These are phyloP conservation scores for Phytophthora tubulina DNA, from an alignment of 352 stramenopile species.

Conservation along the genomic window DNA sequence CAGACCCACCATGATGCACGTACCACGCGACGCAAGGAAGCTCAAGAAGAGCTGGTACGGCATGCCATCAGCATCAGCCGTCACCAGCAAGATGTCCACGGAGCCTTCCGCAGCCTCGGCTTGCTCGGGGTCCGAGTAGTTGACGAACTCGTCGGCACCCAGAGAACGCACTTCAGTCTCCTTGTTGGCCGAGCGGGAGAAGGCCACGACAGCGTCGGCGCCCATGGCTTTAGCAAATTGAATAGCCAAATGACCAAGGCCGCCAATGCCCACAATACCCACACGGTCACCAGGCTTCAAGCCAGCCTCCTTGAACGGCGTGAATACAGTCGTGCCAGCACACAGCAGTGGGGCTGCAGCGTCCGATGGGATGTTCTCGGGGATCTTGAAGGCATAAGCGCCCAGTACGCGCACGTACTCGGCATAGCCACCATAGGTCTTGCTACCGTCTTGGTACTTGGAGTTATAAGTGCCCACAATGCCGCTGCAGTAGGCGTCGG, in stretches of 20 bases:
- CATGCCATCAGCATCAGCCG: conserved; percentile 64
- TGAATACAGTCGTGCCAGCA: conserved; percentile 87
- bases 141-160: conserved; percentile 74
- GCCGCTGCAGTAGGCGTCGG: conserved; percentile 71
- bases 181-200: conserved; percentile 76
- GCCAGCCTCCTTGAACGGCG: conserved; percentile 64
- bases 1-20: conserved; percentile 71
- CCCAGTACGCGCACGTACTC: conserved; percentile 71
- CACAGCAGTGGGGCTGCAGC: conserved; percentile 79
- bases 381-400: conserved; percentile 80
- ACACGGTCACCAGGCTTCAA: conserved; percentile 64
- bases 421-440: conserved; percentile 71
- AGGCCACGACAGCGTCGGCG: conserved; percentile 60
- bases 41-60: conserved; percentile 58
- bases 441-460: conserved; percentile 53
- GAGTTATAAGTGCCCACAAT: conserved; percentile 63
- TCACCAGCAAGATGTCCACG: conserved; percentile 83
- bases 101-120: conserved; percentile 36
- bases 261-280: conserved; percentile 85
- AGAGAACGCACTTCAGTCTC: conserved; percentile 57
- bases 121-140: conserved; percentile 54
- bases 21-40: conserved; percentile 65
- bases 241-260: conserved; percentile 86
- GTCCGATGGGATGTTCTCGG: conserved; percentile 66
- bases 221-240: conserved; percentile 87